Percentiles rank a stretch among this genome's conserved stretches.
Evolutionary conservation across 305 asterid genomes (phyloP).

Genomic region (Coffea humblotiana): DNA sequence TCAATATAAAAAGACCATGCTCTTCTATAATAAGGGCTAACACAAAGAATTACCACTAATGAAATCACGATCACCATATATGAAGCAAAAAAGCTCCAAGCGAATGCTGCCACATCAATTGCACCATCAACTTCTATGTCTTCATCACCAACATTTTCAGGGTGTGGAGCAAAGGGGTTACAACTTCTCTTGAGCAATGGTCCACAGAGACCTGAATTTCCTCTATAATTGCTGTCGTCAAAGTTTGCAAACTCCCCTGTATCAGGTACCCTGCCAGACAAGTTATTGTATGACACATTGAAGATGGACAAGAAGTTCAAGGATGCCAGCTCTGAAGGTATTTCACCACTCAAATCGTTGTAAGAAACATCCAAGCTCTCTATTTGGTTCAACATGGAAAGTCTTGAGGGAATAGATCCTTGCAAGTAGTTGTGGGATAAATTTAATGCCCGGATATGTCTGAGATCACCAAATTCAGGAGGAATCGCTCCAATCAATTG

Average conservation of each 20-base stretch:
- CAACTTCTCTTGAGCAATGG: background rate
- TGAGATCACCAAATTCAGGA: slow-evolving; percentile 17
- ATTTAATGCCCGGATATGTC: slow-evolving; percentile 20
- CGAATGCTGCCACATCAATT: background rate
- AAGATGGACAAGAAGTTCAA: background rate
- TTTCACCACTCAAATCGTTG: slow-evolving; percentile 16
- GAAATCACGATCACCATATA: background rate
- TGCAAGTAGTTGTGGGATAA: slow-evolving; percentile 28
- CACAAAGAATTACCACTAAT: background rate
- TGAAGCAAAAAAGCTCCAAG: background rate
- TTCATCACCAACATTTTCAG: no score
- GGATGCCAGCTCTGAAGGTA: slow-evolving; percentile 13
- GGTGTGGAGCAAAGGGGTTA: no score
- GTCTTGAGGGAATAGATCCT: slow-evolving; percentile 22
- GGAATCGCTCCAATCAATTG: slow-evolving; percentile 25
- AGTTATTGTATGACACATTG: slow-evolving; percentile 19
- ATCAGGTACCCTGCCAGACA: background rate
- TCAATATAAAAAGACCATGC: background rate
- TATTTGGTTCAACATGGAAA: slow-evolving; percentile 1
- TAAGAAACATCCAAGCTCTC: slow-evolving; percentile 32
- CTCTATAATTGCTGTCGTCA: slow-evolving; percentile 13
- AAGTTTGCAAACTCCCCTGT: slow-evolving; percentile 23
- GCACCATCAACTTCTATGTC: no score
- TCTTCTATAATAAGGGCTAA: background rate
- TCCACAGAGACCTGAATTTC: slow-evolving; percentile 20